Evolutionary conservation across 257 asterid genomes (phyloP).

Genomic region (Ophiorrhiza pumila): DNA sequence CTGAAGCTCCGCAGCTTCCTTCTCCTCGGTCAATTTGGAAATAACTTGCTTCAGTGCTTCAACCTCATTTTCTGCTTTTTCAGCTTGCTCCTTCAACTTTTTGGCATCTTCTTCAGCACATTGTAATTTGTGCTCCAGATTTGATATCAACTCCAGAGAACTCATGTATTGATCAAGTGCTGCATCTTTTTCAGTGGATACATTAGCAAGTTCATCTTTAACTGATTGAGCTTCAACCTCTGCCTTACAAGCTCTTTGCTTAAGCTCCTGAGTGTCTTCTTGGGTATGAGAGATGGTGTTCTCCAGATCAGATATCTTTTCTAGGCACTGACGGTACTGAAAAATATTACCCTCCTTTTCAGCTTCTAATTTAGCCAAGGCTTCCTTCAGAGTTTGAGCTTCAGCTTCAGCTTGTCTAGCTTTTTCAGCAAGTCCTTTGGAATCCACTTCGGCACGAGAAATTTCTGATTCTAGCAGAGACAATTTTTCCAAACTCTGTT

Average conservation of each 20-base stretch:
- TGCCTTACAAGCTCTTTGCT: constrained; percentile 48
- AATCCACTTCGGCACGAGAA: constrained; percentile 58
- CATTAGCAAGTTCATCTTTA: constrained; percentile 45
- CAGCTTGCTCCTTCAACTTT: constrained; percentile 62
- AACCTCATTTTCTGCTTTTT: constrained; percentile 70
- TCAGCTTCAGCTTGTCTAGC: constrained; percentile 79
- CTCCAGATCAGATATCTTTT: constrained; percentile 63
- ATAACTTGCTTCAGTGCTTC: constrained; percentile 57
- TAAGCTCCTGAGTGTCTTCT: constrained; percentile 42
- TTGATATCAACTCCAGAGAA: constrained; percentile 67
- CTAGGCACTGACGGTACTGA: constrained; percentile 62
- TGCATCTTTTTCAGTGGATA: constrained; percentile 61
- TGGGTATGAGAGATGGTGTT: constrained; percentile 34
- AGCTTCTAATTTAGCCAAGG: constrained; percentile 53
- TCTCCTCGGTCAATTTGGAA: constrained; percentile 59
- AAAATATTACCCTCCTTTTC: constrained; percentile 72
- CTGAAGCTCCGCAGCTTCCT: constrained; percentile 60
- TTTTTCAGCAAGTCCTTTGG: constrained; percentile 51
- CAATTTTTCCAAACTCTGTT: constrained; percentile 57
- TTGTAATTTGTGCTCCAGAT: constrained; percentile 66
- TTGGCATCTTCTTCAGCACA: constrained; percentile 60
- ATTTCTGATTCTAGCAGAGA: constrained; percentile 62
- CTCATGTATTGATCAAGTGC: constrained; percentile 73
- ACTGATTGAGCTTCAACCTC: constrained; percentile 54
- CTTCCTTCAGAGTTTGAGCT: constrained; percentile 54